Evolutionary conservation across 2,329 filamentous ascomycete species (phyloP), one percentile per base, ranked within the genome.

Genomic region (Beauveria sp.): DNA sequence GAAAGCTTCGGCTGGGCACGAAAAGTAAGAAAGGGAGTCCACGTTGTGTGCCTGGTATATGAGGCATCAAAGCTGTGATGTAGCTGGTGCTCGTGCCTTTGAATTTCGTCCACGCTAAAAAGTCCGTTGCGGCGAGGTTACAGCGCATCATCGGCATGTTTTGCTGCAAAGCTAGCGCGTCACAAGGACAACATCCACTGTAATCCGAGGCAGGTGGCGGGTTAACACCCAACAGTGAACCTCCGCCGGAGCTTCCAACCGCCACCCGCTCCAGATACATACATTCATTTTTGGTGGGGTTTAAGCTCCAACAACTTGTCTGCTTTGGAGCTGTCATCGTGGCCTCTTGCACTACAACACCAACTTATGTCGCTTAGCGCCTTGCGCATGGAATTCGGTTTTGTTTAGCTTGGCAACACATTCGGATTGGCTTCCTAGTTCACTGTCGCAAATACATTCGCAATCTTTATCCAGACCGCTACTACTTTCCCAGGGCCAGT

Each of bases 341-440:
- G 60, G 60, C 60, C 60, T 61, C 48, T 52, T 47, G 60, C 60
- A 20, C 28, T 34, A 43, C 59, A 55, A 61, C 53, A 37, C 46
- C 26, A 51, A 51, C 46, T 10, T 51, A 26, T 52, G 18, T 53
- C 47, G 56, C 60, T 52, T 24, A 51, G 61, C 54, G 20, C 37
- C 26, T 41, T 28, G 50, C 50, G 50, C 57, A 59, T 59, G 48
- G 28, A n/a, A 53, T 37, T 53, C 4, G 16, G 41, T 12, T 16
- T 16, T 53, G n/a, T 22, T 41, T 28, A 53, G 28, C 20, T 26
- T n/a, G 57, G 48, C 20, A 34, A 53, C 9, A 26, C n/a, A 9
- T 37, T 40, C 26, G 20, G 18, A 26, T 46, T 53, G 50, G 12
- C 22, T 47, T 16, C 5, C 16, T 47, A 22, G 5, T 28, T n/a